phyloP scores from a whole-genome alignment of 495 filamentous ascomycete genomes.

The Aspergillus affinis region DNA sequence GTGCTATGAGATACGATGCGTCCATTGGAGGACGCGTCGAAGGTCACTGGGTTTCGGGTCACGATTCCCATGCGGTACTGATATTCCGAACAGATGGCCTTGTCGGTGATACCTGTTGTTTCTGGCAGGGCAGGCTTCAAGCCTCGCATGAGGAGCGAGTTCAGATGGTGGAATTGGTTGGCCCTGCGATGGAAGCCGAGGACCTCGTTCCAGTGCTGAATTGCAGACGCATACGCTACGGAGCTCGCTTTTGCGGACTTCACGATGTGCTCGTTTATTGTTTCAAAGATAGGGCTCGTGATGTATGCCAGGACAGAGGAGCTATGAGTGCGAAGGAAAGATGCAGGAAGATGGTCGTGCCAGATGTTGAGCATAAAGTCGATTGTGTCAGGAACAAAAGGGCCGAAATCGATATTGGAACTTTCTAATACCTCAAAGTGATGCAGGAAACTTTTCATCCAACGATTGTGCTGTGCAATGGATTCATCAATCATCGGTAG shows the following conservation, averaged over 20 bases:
- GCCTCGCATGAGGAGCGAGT: background rate
- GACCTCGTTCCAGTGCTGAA: background rate
- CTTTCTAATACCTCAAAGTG: background rate
- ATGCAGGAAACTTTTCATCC: slow-evolving; percentile 6
- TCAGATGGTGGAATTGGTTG: background rate
- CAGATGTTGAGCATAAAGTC: background rate
- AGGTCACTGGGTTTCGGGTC: background rate
- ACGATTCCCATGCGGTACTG: background rate
- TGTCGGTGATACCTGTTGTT: background rate
- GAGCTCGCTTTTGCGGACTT: no score
- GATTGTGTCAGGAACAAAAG: background rate
- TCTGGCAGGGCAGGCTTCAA: background rate
- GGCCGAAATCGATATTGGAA: background rate
- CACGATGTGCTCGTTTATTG: background rate
- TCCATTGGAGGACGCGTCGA: background rate
- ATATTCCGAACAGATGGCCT: background rate
- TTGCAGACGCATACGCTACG: no score
- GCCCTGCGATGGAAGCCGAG: background rate
- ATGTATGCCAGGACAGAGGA: background rate
- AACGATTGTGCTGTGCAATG: background rate
- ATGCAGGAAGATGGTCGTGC: slow-evolving; percentile 5
- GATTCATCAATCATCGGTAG: slow-evolving; percentile 1
- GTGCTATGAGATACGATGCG: background rate
- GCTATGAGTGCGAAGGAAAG: background rate
- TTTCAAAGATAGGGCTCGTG: background rate